These are phyloP conservation scores for Trichothecium sympodiale DNA, from an alignment of 2,329 filamentous ascomycete genomes.

Conservation along the genomic window DNA sequence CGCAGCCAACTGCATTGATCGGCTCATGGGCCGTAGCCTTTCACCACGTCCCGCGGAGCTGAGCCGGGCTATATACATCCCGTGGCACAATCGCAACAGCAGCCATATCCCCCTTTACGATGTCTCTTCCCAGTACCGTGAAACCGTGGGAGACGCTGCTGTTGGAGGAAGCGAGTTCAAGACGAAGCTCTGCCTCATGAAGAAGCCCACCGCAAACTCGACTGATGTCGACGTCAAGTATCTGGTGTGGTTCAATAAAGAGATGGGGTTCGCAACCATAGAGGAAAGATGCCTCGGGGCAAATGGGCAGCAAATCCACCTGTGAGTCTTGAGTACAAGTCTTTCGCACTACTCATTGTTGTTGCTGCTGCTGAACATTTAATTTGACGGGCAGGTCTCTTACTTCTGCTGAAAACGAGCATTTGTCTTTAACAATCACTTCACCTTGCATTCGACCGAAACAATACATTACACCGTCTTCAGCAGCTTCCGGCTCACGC, in stretches of 20 bases:
- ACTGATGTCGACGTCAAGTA: conserved; percentile 1
- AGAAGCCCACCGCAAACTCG: background rate
- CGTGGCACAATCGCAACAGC: background rate
- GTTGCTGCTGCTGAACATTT: background rate
- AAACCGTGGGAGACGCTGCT: background rate
- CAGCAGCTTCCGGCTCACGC: no score
- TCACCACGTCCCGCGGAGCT: no score
- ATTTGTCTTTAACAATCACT: no score
- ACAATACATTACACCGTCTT: background rate
- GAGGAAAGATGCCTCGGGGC: conserved; percentile 1
- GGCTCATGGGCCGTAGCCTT: no score
- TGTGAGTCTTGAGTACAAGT: background rate
- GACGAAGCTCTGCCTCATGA: conserved; percentile 2
- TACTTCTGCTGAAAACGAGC: background rate
- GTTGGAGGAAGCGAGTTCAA: conserved; percentile 3
- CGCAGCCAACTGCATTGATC: no score
- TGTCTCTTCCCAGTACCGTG: background rate
- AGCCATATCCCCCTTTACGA: conserved; percentile 3
- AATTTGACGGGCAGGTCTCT: background rate
- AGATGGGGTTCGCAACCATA: background rate
- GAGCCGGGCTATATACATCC: conserved; percentile 1
- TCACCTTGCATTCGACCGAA: no score
- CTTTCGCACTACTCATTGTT: background rate
- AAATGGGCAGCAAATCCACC: background rate
- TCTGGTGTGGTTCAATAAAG: background rate